phyloP scores from a whole-genome alignment of 148 eudicot species.

The Drosera capensis region DNA sequence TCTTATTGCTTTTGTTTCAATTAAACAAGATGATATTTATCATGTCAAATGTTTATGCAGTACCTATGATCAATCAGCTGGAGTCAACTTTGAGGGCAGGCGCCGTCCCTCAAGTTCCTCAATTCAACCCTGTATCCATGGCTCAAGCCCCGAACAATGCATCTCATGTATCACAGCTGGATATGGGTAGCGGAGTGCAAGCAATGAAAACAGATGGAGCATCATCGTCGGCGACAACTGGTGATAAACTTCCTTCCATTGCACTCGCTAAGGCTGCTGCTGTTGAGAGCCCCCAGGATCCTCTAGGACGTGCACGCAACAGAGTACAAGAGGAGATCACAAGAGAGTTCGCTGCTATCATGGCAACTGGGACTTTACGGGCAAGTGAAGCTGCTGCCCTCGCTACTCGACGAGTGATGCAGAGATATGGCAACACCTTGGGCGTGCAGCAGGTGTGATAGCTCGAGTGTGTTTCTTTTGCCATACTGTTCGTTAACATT shows the following conservation, averaged over 20 bases:
- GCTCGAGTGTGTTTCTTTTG: too few species aligned
- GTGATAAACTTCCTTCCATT: conserved; percentile 11
- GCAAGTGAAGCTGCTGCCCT: conserved; percentile 95
- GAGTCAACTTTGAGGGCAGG: conserved; percentile 76
- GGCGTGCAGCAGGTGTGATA: too few species aligned
- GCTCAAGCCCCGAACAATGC: conserved; percentile 10
- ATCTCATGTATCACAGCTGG: not conserved
- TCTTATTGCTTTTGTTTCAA: too few species aligned
- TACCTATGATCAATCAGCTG: conserved; percentile 87
- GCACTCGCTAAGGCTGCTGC: conserved; percentile 14
- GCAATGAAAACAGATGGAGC: conserved; percentile 1
- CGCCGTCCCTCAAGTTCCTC: conserved; percentile 86
- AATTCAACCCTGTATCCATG: conserved; percentile 36
- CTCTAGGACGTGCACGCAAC: conserved; percentile 65
- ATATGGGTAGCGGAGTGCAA: not conserved
- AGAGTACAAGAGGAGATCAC: conserved; percentile 80
- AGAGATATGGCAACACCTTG: conserved; percentile 52
- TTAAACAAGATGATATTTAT: not conserved
- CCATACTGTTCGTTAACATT: too few species aligned
- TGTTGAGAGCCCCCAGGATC: conserved; percentile 27
- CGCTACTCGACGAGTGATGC: conserved; percentile 84
- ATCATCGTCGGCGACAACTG: too few species aligned
- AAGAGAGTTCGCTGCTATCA: conserved; percentile 64
- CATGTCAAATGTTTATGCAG: conserved; percentile 16
- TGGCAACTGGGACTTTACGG: conserved; percentile 73